Evolutionary conservation across 2,329 filamentous ascomycete species (phyloP), one percentile per base, ranked within the genome.

Genomic region (Aspergillus cejpii): DNA sequence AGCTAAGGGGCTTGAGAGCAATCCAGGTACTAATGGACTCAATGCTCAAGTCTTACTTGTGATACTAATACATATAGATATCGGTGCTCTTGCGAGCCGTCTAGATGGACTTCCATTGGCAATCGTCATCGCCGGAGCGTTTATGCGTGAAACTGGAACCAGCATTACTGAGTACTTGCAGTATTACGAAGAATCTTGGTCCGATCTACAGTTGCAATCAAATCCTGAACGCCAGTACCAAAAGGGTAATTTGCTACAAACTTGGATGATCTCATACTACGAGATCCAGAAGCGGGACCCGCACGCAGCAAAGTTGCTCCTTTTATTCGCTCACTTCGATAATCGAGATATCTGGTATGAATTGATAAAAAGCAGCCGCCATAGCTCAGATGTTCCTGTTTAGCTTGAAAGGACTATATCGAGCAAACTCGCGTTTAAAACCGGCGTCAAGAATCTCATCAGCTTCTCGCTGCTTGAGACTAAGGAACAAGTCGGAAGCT

Each of bases 61-160:
- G 1, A 47, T 41, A 27, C 49, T 50, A 23, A 59, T n/a, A 29
- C 44, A 27, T 23, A 24, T 37, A 53, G 59, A 58, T 49, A 59
- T 58, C 11, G 17, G 39, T 24, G 14, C 48, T 11, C 62, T 74
- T 46, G 59, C 59, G 1, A 45, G 54, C 26, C 53, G 57, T 39
- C 66, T 76, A 0, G 66, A 71, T 46, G 69, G 73, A 3, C 64
- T 74, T 21, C 72, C 71, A 10, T 63, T 77, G 23, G 72, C 73
- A 1, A 63, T 76, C 12, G 57, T 70, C 3, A 67, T 70, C 12
- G 73, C 73, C 14, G 70, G 71, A 4, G 61, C 68, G 0, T 76
- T 72, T 47, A 64, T 76, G 11, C 44, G 60, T 21, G 50, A 71
- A 37, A 62, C 64, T 20, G 47, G 63, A 28, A 68, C 59, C 0